Base-by-base conservation (phyloP, 352 stramenopile genomes). In the Pythium dissimile region DNA sequence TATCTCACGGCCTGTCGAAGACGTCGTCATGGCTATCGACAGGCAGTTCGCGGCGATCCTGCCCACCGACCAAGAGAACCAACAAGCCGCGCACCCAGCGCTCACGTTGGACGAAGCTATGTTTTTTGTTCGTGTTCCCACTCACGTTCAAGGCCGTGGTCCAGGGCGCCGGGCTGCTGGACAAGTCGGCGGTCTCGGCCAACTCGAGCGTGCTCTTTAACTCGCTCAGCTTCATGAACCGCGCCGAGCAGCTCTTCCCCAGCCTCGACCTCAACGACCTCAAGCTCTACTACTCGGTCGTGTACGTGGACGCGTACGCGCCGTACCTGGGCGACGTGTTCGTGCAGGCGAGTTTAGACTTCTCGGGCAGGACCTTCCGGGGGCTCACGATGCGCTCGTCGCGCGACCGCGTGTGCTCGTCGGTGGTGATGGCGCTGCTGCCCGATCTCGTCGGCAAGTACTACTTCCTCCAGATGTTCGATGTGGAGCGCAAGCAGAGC, bases 321-420 rank as follows among this genome's bases (percentile, higher is more conserved):
- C 38, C 49, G 6, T 77, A 66, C 30, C 55, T 88, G 13, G 72
- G 71, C 34, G 52, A 84, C 27, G 31, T 67, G 6, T 97, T 97
- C 54, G 64, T 95, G 3, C 49, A 90, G n/a, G 85, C 80, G 8
- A 67, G 78, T 28, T 97, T 97, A 67, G 69, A 94, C 5, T 94
- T 98, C 55, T 95, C 89, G 56, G 72, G 87, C 50, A 59, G 56
- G 23, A 76, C 59, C 21, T 68, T 98, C 23, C 66, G 69, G 0
- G 86, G 91, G 5, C 77, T 77, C 20, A 56, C 84, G 42, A 67
- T 66, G 35, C 80, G 78, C 20, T 77, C 84, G 16, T 42, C 73
- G 21, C 67, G 86, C 11, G 72, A 73, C 58, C 87, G 89, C 39
- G 69, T 81, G 35, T 92, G 84, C 41, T 78, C 88, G 27, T 21